Conservation (phyloP, 306 rosid species). For the Coriaria nepalensis region DNA sequence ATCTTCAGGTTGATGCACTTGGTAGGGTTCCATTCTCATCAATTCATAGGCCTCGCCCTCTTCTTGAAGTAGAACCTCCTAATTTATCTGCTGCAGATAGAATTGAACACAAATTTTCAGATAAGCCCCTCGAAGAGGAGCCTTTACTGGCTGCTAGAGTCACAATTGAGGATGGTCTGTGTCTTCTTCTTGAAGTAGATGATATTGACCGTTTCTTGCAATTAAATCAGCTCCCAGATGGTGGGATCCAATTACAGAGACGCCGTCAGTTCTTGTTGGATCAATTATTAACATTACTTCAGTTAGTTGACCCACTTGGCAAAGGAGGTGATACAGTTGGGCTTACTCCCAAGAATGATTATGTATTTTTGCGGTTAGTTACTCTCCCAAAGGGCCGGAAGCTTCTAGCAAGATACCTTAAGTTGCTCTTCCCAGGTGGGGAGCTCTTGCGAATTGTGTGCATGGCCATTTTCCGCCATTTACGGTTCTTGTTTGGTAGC, state of each 20-base stretch:
- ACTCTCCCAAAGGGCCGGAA: slow-evolving; percentile 87
- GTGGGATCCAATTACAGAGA: slow-evolving; percentile 47
- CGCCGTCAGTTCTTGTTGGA: slow-evolving; percentile 63
- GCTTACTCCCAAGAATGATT: slow-evolving; percentile 68
- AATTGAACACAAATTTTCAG: slow-evolving; percentile 55
- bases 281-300: slow-evolving; percentile 76
- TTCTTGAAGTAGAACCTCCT: slow-evolving; percentile 87
- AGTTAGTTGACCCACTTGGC: slow-evolving; percentile 80
- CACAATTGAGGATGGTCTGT: slow-evolving; percentile 78
- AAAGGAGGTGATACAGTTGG: slow-evolving; percentile 50
- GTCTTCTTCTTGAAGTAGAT: slow-evolving; percentile 91
- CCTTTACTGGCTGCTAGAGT: slow-evolving; percentile 96
- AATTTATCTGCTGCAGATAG: slow-evolving; percentile 37
- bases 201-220: slow-evolving; percentile 88
- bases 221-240: slow-evolving; percentile 77
- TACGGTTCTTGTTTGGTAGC: slow-evolving; percentile 70
- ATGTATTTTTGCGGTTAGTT: slow-evolving; percentile 66
- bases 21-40: slow-evolving; percentile 99
- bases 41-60: slow-evolving; percentile 98
- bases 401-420: slow-evolving; percentile 63
- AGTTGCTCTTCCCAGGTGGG: slow-evolving; percentile 52
- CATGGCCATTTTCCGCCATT: slow-evolving; percentile 89
- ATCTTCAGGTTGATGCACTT: slow-evolving; percentile 97
- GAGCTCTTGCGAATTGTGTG: slow-evolving; percentile 79
- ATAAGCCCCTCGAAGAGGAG: slow-evolving; percentile 94